Evolutionary conservation across 1,284 basidiomycete species (phyloP), one percentile per base, ranked within the genome.

Genomic region (Puccinia coronata): DNA sequence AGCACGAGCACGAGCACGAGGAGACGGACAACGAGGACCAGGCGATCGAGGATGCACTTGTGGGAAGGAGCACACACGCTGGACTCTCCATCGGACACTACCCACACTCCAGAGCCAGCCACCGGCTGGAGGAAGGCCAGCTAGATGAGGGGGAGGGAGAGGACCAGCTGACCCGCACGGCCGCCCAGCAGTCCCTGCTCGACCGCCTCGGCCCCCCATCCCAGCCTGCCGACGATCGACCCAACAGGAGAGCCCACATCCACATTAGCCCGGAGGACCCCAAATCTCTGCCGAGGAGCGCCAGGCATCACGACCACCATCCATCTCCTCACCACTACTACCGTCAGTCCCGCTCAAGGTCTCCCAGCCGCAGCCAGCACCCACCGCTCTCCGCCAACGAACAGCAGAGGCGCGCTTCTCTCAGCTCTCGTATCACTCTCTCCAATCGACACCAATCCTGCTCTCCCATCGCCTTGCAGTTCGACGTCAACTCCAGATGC

Each of bases 21-120:
- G 69, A 71, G 20, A 51, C 49, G 12, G 74, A 77, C 25, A 39
- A 65, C 34, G 74, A 77, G 34, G 57, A 8, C 9, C 55, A 67
- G 47, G 74, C 74, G 11, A 77, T 77, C 49, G 74, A 59, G 12
- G 74, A 77, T 77, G 74, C 61, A n/a, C 61, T 77, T 0, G 61
- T 77, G 4, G 74, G 74, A 16, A 36, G 61, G 28, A 34, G 23
- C 18, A 25, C 57, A 28, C 55, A 76, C 1, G 1, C 74, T 23
- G 20, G 41, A 28, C 28, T 76, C n/a, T 34, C 41, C 34, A 41
- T 76, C 14, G 74, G 74, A 20, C 25, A 39, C 18, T 8, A 39
- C 59, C n/a, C n/a, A n/a, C n/a, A n/a, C n/a, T n/a, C n/a, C n/a
- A n/a, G n/a, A 39, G 18, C 74, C 18, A 49, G 9, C 36, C 67